These are phyloP conservation scores for Heterobasidion occidentale DNA, from an alignment of 1,284 basidiomycete genomes.

Conservation along the genomic window DNA sequence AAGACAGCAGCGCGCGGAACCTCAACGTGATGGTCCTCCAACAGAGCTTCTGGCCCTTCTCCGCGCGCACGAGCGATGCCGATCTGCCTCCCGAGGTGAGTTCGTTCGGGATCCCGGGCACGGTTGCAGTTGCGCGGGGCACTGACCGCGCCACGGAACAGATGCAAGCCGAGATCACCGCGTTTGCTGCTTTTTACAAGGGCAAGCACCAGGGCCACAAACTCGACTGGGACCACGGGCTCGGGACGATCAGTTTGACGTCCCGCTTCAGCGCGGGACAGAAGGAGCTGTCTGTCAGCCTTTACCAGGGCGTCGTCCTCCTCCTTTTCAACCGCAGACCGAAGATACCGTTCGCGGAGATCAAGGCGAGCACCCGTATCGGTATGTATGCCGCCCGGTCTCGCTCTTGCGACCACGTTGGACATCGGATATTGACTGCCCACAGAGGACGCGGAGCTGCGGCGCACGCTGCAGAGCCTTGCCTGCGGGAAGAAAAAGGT, in stretches of 20 bases:
- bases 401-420: neutral
- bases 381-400: conserved; percentile 38
- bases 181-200: conserved; percentile 68
- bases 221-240: conserved; percentile 77
- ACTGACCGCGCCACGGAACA: conserved; percentile 19
- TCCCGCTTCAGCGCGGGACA: conserved; percentile 61
- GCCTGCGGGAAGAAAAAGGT: conserved; percentile 90
- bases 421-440: neutral
- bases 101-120: conserved; percentile 7
- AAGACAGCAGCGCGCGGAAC: conserved; percentile 21
- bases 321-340: conserved; percentile 81
- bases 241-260: conserved; percentile 71
- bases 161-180: conserved; percentile 64
- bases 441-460: conserved; percentile 68
- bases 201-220: conserved; percentile 65
- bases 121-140: neutral
- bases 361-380: conserved; percentile 67
- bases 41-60: conserved; percentile 72
- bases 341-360: conserved; percentile 60
- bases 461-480: conserved; percentile 84
- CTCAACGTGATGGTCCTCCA: conserved; percentile 69
- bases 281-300: conserved; percentile 87
- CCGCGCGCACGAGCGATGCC: conserved; percentile 38
- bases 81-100: conserved; percentile 43
- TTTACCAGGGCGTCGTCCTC: conserved; percentile 85